Evolutionary conservation across 73 alveolate genomes (phyloP).

Genomic region (Blepharisma japonicum): DNA sequence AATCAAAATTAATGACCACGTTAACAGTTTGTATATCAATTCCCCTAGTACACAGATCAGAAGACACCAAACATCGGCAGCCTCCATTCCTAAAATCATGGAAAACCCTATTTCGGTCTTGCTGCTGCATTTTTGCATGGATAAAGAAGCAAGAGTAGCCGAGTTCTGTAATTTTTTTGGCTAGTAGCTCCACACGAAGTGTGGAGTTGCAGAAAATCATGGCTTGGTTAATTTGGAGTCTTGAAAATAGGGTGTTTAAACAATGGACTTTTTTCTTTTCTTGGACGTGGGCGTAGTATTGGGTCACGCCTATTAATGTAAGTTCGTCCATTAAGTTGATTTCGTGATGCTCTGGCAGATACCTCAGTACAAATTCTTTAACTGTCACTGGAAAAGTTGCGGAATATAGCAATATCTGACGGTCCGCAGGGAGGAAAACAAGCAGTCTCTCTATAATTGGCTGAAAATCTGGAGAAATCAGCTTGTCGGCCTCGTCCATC

Average conservation of each 20-base stretch:
- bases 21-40: slow-evolving; percentile 91
- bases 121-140: slow-evolving; percentile 74
- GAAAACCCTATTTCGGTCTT: slow-evolving; percentile 84
- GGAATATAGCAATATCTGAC: slow-evolving; percentile 92
- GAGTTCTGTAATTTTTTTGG: slow-evolving; percentile 87
- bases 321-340: slow-evolving; percentile 95
- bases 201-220: slow-evolving; percentile 91
- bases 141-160: slow-evolving; percentile 87
- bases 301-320: slow-evolving; percentile 93
- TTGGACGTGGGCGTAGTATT: slow-evolving; percentile 93
- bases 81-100: slow-evolving; percentile 90
- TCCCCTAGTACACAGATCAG: slow-evolving; percentile 97
- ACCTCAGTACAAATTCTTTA: slow-evolving; percentile 74
- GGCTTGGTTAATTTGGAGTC: slow-evolving; percentile 83
- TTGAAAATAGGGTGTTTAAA: slow-evolving; percentile 74
- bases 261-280: slow-evolving; percentile 85
- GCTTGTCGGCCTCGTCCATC: slow-evolving; percentile 96
- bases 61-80: slow-evolving; percentile 52
- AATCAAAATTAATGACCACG: slow-evolving; percentile 93
- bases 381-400: slow-evolving; percentile 97
- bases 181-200: slow-evolving; percentile 87
- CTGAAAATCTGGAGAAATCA: slow-evolving; percentile 87
- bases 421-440: slow-evolving; percentile 66
- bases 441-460: slow-evolving; percentile 80
- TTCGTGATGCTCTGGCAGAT: slow-evolving; percentile 77